These are phyloP conservation scores for Zostera marina DNA, from an alignment of 116 monocot species.

Conservation along the genomic window DNA sequence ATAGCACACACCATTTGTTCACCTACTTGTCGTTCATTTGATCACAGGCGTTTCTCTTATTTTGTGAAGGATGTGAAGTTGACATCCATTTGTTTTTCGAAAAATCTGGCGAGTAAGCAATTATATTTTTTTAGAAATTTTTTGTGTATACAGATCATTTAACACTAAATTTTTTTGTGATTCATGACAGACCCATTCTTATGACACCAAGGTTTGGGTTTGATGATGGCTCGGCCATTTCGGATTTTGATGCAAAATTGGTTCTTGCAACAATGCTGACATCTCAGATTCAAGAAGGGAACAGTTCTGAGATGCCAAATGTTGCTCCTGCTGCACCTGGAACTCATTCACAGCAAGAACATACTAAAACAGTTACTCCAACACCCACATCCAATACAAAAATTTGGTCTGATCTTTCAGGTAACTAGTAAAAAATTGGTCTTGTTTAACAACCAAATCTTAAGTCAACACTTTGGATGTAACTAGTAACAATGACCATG, in stretches of 20 bases:
- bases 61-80: conserved; percentile 98
- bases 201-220: conserved; percentile 72
- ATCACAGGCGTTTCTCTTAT: conserved; percentile 82
- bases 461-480: not conserved
- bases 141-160: not conserved
- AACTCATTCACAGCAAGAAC: conserved; percentile 21
- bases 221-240: conserved; percentile 59
- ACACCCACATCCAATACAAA: conserved; percentile 44
- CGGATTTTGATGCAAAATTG: conserved; percentile 71
- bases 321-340: conserved; percentile 10
- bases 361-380: conserved; percentile 21
- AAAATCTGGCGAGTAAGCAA: conserved; percentile 88
- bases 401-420: conserved; percentile 94
- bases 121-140: not conserved
- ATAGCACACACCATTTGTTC: not conserved
- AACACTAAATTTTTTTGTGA: not conserved
- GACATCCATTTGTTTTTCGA: conserved; percentile 87
- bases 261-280: conserved; percentile 86
- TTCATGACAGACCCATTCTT: conserved; percentile 56
- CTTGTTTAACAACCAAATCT: not conserved
- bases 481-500: not conserved
- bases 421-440: conserved; percentile 9
- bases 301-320: conserved; percentile 16
- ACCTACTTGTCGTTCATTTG: not conserved
- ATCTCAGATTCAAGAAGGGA: conserved; percentile 57